Conservation (phyloP, 164 flowering plant species). For the Nymphaea colorata region DNA sequence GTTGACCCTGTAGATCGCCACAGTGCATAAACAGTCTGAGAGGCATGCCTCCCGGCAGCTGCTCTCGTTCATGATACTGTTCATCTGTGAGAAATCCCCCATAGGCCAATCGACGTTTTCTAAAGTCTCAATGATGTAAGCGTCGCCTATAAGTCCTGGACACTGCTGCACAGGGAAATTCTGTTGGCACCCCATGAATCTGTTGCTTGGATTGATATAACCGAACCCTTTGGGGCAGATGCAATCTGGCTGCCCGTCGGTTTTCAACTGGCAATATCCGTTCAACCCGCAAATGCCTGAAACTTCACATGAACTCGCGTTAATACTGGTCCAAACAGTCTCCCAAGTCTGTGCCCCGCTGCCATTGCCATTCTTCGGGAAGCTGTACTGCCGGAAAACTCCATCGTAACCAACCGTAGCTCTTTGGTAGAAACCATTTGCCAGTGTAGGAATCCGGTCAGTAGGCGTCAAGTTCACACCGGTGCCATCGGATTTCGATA, state of each 20-base stretch:
- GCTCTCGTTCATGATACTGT: slow-evolving; percentile 7
- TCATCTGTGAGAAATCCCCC: slow-evolving; percentile 18
- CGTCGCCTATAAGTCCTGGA: neutral
- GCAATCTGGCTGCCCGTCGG: slow-evolving; percentile 19
- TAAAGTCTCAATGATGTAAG: slow-evolving; percentile 1
- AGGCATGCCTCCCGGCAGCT: slow-evolving; percentile 34
- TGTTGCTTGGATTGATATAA: slow-evolving; percentile 25
- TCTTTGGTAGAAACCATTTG: slow-evolving; percentile 19
- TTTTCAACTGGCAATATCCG: slow-evolving; percentile 27
- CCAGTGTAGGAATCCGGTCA: neutral
- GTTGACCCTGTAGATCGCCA: slow-evolving; percentile 16
- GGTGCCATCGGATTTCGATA: slow-evolving; percentile 10
- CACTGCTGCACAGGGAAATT: slow-evolving; percentile 23
- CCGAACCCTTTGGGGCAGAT: slow-evolving; percentile 30
- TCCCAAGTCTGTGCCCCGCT: neutral
- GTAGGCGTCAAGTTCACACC: neutral
- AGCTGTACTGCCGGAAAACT: slow-evolving; percentile 22
- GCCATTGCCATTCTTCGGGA: slow-evolving; percentile 11
- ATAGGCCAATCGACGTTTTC: slow-evolving; percentile 30
- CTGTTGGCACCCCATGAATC: slow-evolving; percentile 29
- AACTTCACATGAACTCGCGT: neutral
- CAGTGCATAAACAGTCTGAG: slow-evolving; percentile 42
- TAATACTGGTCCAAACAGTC: neutral
- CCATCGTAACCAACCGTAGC: slow-evolving; percentile 38
- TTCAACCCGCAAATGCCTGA: slow-evolving; percentile 39